phyloP scores from a whole-genome alignment of 345 rosid genomes.

The sweet orange (Citrus sinensis) region DVS_A1.0 CM039168.1:26722001-26722500 shows the following conservation, averaged over 20 bases:
- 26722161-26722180: not conserved
- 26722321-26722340: not conserved
- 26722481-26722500: too few relatives aligned
- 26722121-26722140: not conserved
- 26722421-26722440: too few relatives aligned
- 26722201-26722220: not conserved
- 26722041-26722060: not conserved
- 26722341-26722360: too few relatives aligned
- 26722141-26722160: not conserved
- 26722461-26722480: too few relatives aligned
- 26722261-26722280: not conserved
- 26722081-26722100: not conserved
- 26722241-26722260: not conserved
- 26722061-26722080: not conserved
- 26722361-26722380: too few relatives aligned
- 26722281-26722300: not conserved
- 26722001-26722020: too few relatives aligned
- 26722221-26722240: not conserved
- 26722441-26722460: too few relatives aligned
- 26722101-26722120: not conserved
- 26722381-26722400: too few relatives aligned
- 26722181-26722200: not conserved
- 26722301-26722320: not conserved
- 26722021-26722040: not conserved
- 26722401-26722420: too few relatives aligned